phyloP scores from a whole-genome alignment of 1,139 yeast genomes.

The Candida tropicalis region DNA sequence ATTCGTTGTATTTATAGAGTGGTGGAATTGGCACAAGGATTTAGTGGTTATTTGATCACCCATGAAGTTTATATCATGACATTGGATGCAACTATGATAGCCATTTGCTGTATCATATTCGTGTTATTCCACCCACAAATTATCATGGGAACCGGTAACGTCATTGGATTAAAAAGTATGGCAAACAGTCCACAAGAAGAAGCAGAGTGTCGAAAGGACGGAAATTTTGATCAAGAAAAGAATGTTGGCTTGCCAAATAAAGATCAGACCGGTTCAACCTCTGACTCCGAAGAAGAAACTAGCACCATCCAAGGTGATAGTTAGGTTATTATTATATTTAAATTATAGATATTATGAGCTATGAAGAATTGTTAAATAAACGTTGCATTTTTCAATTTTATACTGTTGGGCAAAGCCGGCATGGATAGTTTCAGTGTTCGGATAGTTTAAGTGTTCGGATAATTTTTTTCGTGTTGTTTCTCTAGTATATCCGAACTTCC shows the following conservation, averaged over 20 bases:
- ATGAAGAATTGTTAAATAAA: too few relatives aligned
- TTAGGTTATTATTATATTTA: not conserved
- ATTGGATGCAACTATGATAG: constrained; percentile 76
- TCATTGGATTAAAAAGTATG: constrained; percentile 15
- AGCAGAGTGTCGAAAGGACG: not conserved
- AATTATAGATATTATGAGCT: not conserved
- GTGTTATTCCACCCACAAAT: constrained; percentile 63
- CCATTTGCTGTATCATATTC: constrained; percentile 41
- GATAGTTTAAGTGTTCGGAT: too few relatives aligned
- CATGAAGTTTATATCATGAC: constrained; percentile 74
- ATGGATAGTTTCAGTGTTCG: too few relatives aligned
- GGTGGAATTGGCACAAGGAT: constrained; percentile 76
- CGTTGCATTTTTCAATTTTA: too few relatives aligned
- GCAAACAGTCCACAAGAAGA: constrained; percentile 13
- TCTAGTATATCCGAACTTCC: too few relatives aligned
- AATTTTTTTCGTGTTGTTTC: too few relatives aligned
- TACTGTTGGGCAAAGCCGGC: too few relatives aligned
- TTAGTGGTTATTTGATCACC: constrained; percentile 65
- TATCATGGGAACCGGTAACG: constrained; percentile 41
- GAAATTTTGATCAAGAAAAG: not conserved
- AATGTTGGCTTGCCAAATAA: not conserved
- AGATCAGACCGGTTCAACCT: not conserved
- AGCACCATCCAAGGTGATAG: too few relatives aligned
- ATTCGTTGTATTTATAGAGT: constrained; percentile 79
- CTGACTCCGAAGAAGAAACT: not conserved